Evolutionary conservation across 2,329 filamentous ascomycete genomes (phyloP), one percentile per base, ranked within the genome.

Genomic region (Alternaria triticimaculans): DNA sequence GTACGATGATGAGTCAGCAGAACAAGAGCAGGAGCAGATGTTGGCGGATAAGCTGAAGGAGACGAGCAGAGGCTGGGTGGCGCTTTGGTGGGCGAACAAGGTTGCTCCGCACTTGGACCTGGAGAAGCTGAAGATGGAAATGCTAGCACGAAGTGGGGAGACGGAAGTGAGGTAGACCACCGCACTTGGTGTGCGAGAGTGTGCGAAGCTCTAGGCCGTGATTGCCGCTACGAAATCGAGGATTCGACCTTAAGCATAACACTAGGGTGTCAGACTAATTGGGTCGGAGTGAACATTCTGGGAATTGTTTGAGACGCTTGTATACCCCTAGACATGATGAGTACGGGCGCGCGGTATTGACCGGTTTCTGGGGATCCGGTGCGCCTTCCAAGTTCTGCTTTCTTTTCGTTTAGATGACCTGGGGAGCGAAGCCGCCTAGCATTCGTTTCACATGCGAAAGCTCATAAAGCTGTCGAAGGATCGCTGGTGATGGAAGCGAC

Each of bases 71-170:
- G 56, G 49, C 23, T 65, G 65, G 63, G 26, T 60, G 12, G 54
- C 23, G 6, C n/a, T 51, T 43, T 64, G 63, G 63, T 68, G 65
- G 60, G 33, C 58, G 21, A 46, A 43, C 30, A 46, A 60, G 21
- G 20, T 66, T 18, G 57, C 50, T n/a, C 41, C 23, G 44, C 37
- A 50, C 18, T 23, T 55, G 23, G 49, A 57, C 18, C 25, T 60
- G 26, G 62, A 49, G 20, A 48, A 20, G 26, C 23, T 58, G 30
- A 25, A 51, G 49, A 51, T 51, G 49, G 28, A 51, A 26, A 51
- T 37, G 49, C 7, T 21, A 9, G 33, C 49, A 15, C 33, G 18
- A 51, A 21, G 23, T 30, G 18, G 33, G 15, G 33, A 26, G 33
- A 55, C n/a, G 20, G 33, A 55, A 18, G 49, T 33, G 28, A 20